Conservation (phyloP, 2,329 filamentous ascomycete species). For the Ceratocystis diversiconidia region DNA sequence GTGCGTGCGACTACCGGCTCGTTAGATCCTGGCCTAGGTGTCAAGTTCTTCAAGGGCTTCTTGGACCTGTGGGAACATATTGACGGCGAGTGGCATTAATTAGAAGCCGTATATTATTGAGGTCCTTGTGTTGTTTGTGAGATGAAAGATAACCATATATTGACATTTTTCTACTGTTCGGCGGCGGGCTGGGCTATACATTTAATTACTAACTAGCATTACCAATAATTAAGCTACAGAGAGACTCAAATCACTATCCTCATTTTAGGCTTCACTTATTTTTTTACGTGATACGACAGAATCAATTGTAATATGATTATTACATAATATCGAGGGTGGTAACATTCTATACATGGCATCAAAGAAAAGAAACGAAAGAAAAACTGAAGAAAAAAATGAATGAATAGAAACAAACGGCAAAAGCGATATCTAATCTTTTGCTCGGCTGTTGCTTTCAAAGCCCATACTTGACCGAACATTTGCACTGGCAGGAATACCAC, state of each 20-base stretch:
- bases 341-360: background rate
- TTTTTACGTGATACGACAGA: background rate
- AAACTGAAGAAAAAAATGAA: background rate
- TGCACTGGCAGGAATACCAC: background rate
- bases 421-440: conserved; percentile 3
- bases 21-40: conserved; percentile 74
- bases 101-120: conserved; percentile 18
- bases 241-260: background rate
- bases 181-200: no score
- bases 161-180: no score
- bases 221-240: no score
- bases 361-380: background rate
- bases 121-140: no score
- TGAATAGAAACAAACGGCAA: background rate
- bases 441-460: conserved; percentile 2
- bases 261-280: background rate
- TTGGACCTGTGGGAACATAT: conserved; percentile 75
- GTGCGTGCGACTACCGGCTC: conserved; percentile 78
- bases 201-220: no score
- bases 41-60: conserved; percentile 80
- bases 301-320: background rate
- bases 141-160: no score
- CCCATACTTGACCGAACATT: background rate
- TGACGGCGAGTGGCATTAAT: conserved; percentile 58
- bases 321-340: background rate